A percentile compares a stretch with the other conserved stretches of the same genome.
phyloP scores from a whole-genome alignment of 2,329 filamentous ascomycete species.

The Fusarium oligoseptatum region DNA sequence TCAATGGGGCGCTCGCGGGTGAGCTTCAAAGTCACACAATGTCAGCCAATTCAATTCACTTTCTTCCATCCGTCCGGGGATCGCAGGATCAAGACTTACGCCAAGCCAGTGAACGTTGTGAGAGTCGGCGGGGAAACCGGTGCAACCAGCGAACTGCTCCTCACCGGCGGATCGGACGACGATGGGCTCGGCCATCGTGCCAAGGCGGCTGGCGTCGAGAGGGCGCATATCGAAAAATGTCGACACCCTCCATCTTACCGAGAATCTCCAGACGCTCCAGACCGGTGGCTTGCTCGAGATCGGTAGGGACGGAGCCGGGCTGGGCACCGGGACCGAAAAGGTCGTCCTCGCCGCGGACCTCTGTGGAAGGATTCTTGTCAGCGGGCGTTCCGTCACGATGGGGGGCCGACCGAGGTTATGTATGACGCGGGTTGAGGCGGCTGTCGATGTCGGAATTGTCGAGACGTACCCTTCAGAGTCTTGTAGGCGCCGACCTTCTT shows the following conservation, averaged over 20 bases:
- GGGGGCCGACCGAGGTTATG: slow-evolving; percentile 43
- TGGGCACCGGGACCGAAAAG: slow-evolving; percentile 86
- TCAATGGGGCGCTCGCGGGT: slow-evolving; percentile 90
- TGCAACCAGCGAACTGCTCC: slow-evolving; percentile 98
- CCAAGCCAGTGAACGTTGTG: slow-evolving; percentile 93
- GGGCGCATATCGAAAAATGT: slow-evolving; percentile 99
- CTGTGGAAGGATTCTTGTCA: slow-evolving; percentile 62
- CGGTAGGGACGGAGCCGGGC: slow-evolving; percentile 88
- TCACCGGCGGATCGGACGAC: slow-evolving; percentile 91
- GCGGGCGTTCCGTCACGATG: slow-evolving; percentile 32
- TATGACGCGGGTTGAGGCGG: slow-evolving; percentile 27
- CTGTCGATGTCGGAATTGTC: slow-evolving; percentile 32
- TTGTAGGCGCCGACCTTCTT: slow-evolving; percentile 63
- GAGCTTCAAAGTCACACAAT: slow-evolving; percentile 64
- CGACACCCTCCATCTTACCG: slow-evolving; percentile 98
- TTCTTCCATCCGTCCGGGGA: slow-evolving; percentile 31
- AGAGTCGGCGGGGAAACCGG: slow-evolving; percentile 91
- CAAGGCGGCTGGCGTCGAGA: slow-evolving; percentile 88
- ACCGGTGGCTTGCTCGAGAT: slow-evolving; percentile 96
- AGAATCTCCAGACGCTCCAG: slow-evolving; percentile 98
- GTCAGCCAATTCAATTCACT: slow-evolving; percentile 32
- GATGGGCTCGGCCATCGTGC: slow-evolving; percentile 94
- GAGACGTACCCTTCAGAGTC: slow-evolving; percentile 61
- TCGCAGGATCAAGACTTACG: slow-evolving; percentile 65
- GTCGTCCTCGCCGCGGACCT: slow-evolving; percentile 86